Percentiles rank a stretch among this genome's conserved stretches.
These are phyloP conservation scores for Claviceps citrina DNA, from an alignment of 2,329 filamentous ascomycete genomes.

Conservation along the genomic window DNA sequence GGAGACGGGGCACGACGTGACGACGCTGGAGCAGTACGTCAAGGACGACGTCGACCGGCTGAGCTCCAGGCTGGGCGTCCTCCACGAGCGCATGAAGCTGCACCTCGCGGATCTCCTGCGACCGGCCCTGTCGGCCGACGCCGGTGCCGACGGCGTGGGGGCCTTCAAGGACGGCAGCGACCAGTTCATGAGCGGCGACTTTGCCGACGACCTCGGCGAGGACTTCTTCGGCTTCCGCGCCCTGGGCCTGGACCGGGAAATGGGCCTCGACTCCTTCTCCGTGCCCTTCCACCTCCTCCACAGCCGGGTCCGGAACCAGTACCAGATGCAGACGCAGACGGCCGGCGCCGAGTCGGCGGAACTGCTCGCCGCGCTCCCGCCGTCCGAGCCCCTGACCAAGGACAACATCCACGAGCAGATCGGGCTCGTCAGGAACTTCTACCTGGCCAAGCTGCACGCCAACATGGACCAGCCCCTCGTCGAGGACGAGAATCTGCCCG, in stretches of 20 bases:
- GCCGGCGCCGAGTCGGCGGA: constrained; percentile 41
- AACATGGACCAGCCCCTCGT: constrained; percentile 67
- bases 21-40: constrained; percentile 69
- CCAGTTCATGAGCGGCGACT: constrained; percentile 91
- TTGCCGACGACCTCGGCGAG: constrained; percentile 92
- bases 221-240: constrained; percentile 99
- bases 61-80: constrained; percentile 58
- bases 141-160: constrained; percentile 66
- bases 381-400: constrained; percentile 62
- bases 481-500: constrained; percentile 87
- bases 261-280: constrained; percentile 72
- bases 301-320: constrained; percentile 72
- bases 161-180: constrained; percentile 95
- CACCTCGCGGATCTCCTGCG: constrained; percentile 88
- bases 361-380: constrained; percentile 51
- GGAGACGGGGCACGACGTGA: constrained; percentile 70
- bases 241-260: constrained; percentile 78
- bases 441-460: constrained; percentile 73
- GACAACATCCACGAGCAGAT: constrained; percentile 69
- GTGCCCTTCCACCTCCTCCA: constrained; percentile 91
- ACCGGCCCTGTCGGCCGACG: constrained; percentile 63
- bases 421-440: constrained; percentile 80
- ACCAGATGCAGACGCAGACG: constrained; percentile 58
- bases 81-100: constrained; percentile 89
- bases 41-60: constrained; percentile 88